Evolutionary conservation across 257 asterid genomes (phyloP).

Genomic region (Solanum neorickii): DNA sequence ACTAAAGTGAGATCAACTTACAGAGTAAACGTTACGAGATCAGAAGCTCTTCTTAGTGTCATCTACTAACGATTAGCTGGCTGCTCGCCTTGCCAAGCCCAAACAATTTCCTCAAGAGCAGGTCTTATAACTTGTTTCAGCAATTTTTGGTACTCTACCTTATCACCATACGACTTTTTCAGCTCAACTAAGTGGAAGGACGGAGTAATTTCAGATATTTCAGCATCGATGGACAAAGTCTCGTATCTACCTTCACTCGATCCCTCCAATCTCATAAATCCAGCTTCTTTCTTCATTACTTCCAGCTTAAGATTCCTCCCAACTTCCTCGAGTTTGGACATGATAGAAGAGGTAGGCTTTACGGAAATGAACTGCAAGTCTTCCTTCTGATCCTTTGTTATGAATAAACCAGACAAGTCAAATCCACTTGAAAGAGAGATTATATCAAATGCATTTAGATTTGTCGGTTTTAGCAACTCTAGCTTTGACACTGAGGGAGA

Average conservation of each 20-base stretch:
- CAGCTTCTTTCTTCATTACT: constrained; percentile 26
- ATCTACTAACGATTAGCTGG: not conserved
- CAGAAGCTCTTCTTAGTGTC: not conserved
- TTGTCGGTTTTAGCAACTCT: constrained; percentile 21
- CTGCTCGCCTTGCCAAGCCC: constrained; percentile 51
- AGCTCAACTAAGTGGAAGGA: constrained; percentile 60
- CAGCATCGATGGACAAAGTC: constrained; percentile 27
- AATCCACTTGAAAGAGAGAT: constrained; percentile 75
- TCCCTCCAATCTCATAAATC: constrained; percentile 21
- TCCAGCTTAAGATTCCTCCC: constrained; percentile 28
- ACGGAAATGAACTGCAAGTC: constrained; percentile 52
- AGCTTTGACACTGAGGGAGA: not conserved
- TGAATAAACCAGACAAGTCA: constrained; percentile 71
- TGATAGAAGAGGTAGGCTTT: constrained; percentile 24
- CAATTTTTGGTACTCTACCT: constrained; percentile 39
- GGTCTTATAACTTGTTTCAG: constrained; percentile 23
- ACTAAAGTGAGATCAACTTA: not conserved
- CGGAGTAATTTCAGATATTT: constrained; percentile 40
- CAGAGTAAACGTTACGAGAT: not conserved
- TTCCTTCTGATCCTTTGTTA: constrained; percentile 50
- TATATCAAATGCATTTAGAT: constrained; percentile 68
- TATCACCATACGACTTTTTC: constrained; percentile 46
- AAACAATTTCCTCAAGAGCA: constrained; percentile 32
- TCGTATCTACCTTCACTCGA: constrained; percentile 12
- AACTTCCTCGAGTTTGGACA: constrained; percentile 45